Evolutionary conservation across 1,284 basidiomycete species (phyloP), one percentile per base, ranked within the genome.

Genomic region (Cryptococcus sp.): DNA sequence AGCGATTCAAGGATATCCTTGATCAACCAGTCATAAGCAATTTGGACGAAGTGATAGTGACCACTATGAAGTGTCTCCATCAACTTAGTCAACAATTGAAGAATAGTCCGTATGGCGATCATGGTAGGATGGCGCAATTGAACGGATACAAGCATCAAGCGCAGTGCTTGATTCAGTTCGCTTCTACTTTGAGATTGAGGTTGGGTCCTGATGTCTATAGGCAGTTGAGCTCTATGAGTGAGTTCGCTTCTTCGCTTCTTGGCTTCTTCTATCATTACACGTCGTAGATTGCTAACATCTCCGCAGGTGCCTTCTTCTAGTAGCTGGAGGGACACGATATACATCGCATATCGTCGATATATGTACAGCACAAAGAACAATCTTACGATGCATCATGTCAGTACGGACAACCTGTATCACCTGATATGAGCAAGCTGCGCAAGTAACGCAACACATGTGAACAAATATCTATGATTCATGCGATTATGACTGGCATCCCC

Each of bases 61-160:
- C 94, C 54, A 89, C 90, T n/a, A 99, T 98, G 95, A 91, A 93
- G 72, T 87, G 88, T 25, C 84, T 99, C 26, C 89, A 89, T 62
- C 85, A 84, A 22, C 83, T 93, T 10, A 88, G 92, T 66, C 86
- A 87, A 62, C 84, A 84, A 63, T 80, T 87, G 57, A 94, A 94
- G 78, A 79, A 82, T n/a, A 86, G 87, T 25, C 80, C 83, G 44
- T 86, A 85, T 52, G 84, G 87, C 16, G 91, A 79, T 68, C 69
- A 71, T 63, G 73, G 65, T 29, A 57, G 74, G 49, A 65, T 66
- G 65, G 60, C 58, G 50, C 63, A 67, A 52, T 52, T 81, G 64
- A 60, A 65, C 17, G 64, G 67, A 34, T 70, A 75, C 52, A 76
- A 77, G 54, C 67, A 69, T 54, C 74, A 76, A 63, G 77, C 78